Base-by-base conservation (phyloP, 2,329 filamentous ascomycete species). In the Colletotrichum sp. region DNA sequence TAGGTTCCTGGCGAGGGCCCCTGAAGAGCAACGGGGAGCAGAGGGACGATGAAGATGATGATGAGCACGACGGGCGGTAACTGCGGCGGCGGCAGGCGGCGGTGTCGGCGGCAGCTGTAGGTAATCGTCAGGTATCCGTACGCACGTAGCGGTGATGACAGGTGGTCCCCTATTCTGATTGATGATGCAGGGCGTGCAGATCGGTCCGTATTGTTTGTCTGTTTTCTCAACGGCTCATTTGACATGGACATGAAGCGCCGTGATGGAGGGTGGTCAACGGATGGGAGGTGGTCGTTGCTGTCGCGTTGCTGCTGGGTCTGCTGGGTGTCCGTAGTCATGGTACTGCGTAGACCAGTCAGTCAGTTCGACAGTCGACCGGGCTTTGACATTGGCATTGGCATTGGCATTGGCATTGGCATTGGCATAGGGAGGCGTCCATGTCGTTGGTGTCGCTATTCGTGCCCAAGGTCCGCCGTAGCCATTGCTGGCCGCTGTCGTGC, bases 161-260 rank as follows among this genome's bases (percentile, higher is more conserved):
- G 55, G 72, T 55, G 64, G 70, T 69, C 71, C 70, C 70, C 52
- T 74, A 39, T 59, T 49, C 64, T 44, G 32, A 75, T 68, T 72
- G 69, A 57, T 72, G 63, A 36, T 75, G 73, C 69, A 75, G 62
- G 62, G 69, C 69, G 25, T 75, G 68, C 59, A 65, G 49, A 73
- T 39, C 30, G 44, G 49, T 27, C 63, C 34, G 30, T 59, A 67
- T 59, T 64, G 63, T 76, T 63, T 68, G 73, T 36, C 55, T 44
- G 69, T 67, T 68, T 55, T 61, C 32, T 36, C 69, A 63, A 34
- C 39, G 69, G 55, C 39, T 55, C 55, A 75, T 72, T 72, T 76
- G 39, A n/a, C 69, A 22, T 59, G 16, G 52, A 32, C 66, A 32
- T 49, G 52, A 62, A 27, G 29, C 44, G 30, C 59, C 16, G 59